Percentiles rank a stretch among this genome's conserved stretches.
Conservation (phyloP, 495 filamentous ascomycete species). For the Penicillium pulvis region DNA sequence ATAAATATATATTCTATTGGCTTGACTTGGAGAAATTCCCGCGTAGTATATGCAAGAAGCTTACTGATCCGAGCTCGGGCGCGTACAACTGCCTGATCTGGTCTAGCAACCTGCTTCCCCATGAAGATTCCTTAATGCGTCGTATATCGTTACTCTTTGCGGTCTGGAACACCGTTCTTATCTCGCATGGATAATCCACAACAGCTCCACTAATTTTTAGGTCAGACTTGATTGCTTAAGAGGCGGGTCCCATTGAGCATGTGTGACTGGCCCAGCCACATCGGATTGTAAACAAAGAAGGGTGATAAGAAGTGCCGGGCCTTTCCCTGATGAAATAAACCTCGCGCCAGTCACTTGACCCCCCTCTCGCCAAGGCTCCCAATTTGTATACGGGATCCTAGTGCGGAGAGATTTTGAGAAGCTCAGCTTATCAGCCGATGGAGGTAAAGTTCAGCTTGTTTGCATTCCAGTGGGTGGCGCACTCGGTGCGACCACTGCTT, state of each 20-base stretch:
- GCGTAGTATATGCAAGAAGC: background rate
- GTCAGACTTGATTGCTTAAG: background rate
- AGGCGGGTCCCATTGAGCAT: background rate
- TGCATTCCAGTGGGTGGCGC: background rate
- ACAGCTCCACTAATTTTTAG: background rate
- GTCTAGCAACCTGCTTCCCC: background rate
- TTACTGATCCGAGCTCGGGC: background rate
- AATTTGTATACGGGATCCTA: conserved; percentile 13
- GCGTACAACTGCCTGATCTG: conserved; percentile 2
- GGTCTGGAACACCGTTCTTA: background rate
- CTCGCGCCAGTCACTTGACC: background rate
- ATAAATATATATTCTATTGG: no score
- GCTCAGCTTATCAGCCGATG: background rate
- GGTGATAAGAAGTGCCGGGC: background rate
- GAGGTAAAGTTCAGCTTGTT: background rate
- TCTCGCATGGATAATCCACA: background rate
- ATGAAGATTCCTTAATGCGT: background rate
- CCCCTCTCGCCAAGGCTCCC: background rate
- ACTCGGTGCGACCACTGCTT: background rate
- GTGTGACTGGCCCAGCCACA: background rate
- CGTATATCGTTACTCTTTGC: conserved; percentile 4
- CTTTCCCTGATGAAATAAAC: background rate
- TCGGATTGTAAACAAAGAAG: background rate
- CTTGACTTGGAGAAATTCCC: no score
- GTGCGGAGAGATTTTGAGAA: background rate